Evolutionary conservation across 75 land plant species (phyloP), one percentile per base, ranked within the genome.

Genomic region (Picea glauca): DNA sequence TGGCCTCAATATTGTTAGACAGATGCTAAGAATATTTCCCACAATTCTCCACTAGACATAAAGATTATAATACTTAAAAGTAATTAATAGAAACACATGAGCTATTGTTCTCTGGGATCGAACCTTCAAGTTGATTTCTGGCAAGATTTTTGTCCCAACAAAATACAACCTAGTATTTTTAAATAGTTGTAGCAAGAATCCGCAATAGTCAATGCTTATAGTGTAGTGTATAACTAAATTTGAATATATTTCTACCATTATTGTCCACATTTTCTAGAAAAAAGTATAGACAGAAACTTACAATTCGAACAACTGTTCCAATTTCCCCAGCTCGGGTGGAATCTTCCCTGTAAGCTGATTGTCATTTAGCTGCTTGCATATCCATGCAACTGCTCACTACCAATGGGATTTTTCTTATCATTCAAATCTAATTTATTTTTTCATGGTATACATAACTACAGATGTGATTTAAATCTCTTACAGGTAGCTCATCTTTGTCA

Each of bases 301-400:
- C 92, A 90, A 72, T 57, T 90, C 89, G 89, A 87, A 93, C 70
- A 96, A 78, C 13, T 91, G 89, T 12, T 90, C 85, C 67, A 96
- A 92, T 75, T 89, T 94, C 75, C 99, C 99, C 64, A 94, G 97
- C 75, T 94, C 98, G 56, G 92, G 83, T 58, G 99, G 99, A 79
- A 97, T 91, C 58, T 75, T 76, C 18, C 98, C 98, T 3, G 84
- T 79, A 13, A 97, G 87, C 31, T 77, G 70, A 78, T 97, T 97
- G 62, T 94, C 92, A 87, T 92, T 85, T 75, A 94, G 78, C 76
- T 94, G 93, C 88, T 93, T 95, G 92, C 76, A 74, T 40, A 81
- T 68, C 78, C 32, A 81, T 13, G 32, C 4, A 82, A 78, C 13
- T 60, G 4, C 23, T 68, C 0, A 20, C 30, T 32, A 58, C 26